These are phyloP conservation scores for Haplosporangium sp. DNA, from an alignment of 371 early-diverging fungal genomes.

Conservation along the genomic window DNA sequence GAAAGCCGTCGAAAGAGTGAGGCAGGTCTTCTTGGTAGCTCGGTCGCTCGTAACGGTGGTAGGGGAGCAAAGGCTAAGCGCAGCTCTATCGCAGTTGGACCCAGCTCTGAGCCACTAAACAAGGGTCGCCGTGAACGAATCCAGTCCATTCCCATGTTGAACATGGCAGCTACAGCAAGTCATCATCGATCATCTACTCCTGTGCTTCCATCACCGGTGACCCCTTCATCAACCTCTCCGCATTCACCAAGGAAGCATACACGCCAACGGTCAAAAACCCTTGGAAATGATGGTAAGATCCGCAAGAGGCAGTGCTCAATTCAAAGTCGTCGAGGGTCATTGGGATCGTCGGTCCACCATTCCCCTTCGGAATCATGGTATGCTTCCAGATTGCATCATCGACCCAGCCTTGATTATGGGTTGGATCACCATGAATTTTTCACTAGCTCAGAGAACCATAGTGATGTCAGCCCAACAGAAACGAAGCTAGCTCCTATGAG, in stretches of 20 bases:
- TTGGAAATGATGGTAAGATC: slow-evolving; percentile 18
- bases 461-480: slow-evolving; percentile 2
- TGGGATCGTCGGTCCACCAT: slow-evolving; percentile 19
- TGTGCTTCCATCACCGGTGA: slow-evolving; percentile 34
- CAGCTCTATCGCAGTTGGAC: slow-evolving; percentile 24
- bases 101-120: slow-evolving; percentile 25
- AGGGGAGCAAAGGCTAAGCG: slow-evolving; percentile 28
- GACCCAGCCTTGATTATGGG: slow-evolving; percentile 45
- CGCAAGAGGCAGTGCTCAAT: slow-evolving; percentile 17
- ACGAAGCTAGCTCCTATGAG: slow-evolving; percentile 12
- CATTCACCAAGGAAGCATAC: slow-evolving; percentile 21
- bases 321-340: slow-evolving; percentile 24
- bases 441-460: slow-evolving; percentile 1
- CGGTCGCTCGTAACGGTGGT: slow-evolving; percentile 18
- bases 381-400: slow-evolving; percentile 51
- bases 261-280: slow-evolving; percentile 21
- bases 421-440: slow-evolving; percentile 28
- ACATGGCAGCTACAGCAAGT: slow-evolving; percentile 12
- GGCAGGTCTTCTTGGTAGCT: slow-evolving; percentile 28
- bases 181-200: slow-evolving; percentile 27
- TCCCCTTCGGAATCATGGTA: slow-evolving; percentile 33
- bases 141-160: slow-evolving; percentile 34
- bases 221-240: slow-evolving; percentile 26
- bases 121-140: slow-evolving; percentile 28
- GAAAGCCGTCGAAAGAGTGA: slow-evolving; percentile 55